Percentiles rank a stretch among this genome's conserved stretches.
phyloP scores from a whole-genome alignment of 176 grass and related monocot species.

The Triticum turgidum region DNA sequence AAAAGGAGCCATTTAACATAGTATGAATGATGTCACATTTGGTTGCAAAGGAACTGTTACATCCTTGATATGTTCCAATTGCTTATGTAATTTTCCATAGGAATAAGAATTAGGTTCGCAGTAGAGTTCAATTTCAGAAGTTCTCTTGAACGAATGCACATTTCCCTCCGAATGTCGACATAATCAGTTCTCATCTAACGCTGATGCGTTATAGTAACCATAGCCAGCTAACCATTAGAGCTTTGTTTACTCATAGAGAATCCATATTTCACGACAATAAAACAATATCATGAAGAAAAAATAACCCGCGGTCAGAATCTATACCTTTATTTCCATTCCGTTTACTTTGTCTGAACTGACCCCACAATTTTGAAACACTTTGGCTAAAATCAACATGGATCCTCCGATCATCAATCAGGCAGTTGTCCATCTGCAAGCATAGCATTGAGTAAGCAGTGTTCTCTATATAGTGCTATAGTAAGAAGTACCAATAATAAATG shows the following conservation, averaged over 20 bases:
- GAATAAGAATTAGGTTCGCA: neutral
- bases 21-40: neutral
- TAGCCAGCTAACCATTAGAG: neutral
- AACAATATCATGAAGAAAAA: neutral
- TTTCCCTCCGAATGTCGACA: neutral
- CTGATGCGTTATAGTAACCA: neutral
- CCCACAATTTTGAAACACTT: slow-evolving; percentile 94
- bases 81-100: neutral
- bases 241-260: neutral
- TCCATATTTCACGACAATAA: neutral
- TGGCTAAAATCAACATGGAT: slow-evolving; percentile 99
- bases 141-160: neutral
- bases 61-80: neutral
- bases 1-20: neutral
- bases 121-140: neutral
- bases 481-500: slow-evolving; percentile 18
- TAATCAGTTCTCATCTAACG: neutral
- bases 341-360: slow-evolving; percentile 91
- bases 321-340: slow-evolving; percentile 79
- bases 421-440: slow-evolving; percentile 90
- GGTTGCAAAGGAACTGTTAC: neutral
- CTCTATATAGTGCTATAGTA: slow-evolving; percentile 1
- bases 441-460: slow-evolving; percentile 24
- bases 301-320: neutral
- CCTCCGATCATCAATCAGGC: slow-evolving; percentile 90